A percentile compares a stretch with the other conserved stretches of the same genome.
phyloP scores from a whole-genome alignment of 2,329 filamentous ascomycete species.

The Fusarium xylarioides region DNA sequence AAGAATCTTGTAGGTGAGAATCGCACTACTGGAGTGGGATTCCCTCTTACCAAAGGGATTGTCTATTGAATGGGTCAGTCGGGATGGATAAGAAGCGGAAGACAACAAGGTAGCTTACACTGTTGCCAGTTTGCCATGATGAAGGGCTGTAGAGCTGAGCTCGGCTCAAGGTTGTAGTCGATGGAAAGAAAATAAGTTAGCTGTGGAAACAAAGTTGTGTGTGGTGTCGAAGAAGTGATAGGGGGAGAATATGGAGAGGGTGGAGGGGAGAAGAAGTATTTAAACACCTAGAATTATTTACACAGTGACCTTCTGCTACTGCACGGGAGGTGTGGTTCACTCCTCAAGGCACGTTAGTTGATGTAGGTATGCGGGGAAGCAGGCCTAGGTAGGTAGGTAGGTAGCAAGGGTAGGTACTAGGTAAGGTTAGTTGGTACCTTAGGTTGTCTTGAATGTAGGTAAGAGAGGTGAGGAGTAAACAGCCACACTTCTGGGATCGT shows the following conservation, averaged over 20 bases:
- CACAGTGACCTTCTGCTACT: slow-evolving; percentile 1
- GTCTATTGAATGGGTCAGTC: slow-evolving; percentile 54
- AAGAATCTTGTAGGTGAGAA: slow-evolving; percentile 79
- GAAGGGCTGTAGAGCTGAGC: slow-evolving; percentile 2
- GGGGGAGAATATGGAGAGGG: background rate
- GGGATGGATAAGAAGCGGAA: background rate
- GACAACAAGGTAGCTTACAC: slow-evolving; percentile 35
- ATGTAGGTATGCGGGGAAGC: slow-evolving; percentile 35
- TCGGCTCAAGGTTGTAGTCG: background rate
- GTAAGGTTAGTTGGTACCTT: background rate
- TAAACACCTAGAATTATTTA: slow-evolving; percentile 24
- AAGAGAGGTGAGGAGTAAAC: slow-evolving; percentile 12
- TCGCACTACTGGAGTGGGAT: slow-evolving; percentile 65
- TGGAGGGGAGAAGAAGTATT: slow-evolving; percentile 36
- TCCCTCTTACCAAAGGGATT: slow-evolving; percentile 82
- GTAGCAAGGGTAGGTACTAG: background rate
- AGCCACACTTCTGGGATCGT: slow-evolving; percentile 27
- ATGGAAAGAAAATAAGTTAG: background rate
- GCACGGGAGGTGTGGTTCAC: slow-evolving; percentile 1
- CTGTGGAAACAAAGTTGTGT: background rate
- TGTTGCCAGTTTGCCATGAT: slow-evolving; percentile 45
- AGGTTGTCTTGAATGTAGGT: background rate
- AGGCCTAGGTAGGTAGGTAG: background rate
- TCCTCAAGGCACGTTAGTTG: background rate
- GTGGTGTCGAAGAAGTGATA: slow-evolving; percentile 10